Evolutionary conservation across 2,329 filamentous ascomycete genomes (phyloP), one percentile per base, ranked within the genome.

Genomic region (Colletotrichum gigasporum): DNA sequence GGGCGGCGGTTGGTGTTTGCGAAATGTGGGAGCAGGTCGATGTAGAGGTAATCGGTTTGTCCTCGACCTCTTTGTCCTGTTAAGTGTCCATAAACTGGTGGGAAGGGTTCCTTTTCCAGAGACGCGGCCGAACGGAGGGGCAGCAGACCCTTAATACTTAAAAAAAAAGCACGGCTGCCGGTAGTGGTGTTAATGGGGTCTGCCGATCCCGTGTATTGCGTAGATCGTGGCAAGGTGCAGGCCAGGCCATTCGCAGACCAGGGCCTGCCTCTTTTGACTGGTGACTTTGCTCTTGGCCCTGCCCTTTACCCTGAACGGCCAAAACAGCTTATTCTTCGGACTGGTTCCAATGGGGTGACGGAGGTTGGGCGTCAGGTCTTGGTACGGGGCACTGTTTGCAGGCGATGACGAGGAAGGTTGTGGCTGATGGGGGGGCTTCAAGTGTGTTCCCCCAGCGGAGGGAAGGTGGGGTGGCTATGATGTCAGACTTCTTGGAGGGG

Each of bases 351-450:
- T 28, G 14, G 44, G 20, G 32, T 60, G 60, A 47, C 55, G 60
- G 39, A 52, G 26, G 24, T 18, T 11, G 20, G 35, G 55, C 55
- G 47, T 53, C 61, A 47, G 41, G 39, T 47, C 61, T 60, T 64
- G 47, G 26, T 39, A 53, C n/a, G 47, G 35, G 62, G 57, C 62
- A 22, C 57, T 65, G 62, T 54, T 63, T 56, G 58, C 62, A 34
- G 54, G 20, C 42, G 63, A 63, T 63, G 63, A 65, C 59, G 59
- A 57, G 32, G 45, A 59, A 59, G 37, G 37, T 41, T 63, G 63
- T 65, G 58, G 63, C 63, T 65, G 63, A 65, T 34, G 57, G 44
- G 26, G 20, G n/a, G n/a, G n/a, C n/a, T n/a, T n/a, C n/a, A n/a
- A 32, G 24, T 32, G 39, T 22, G 30, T 20, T 26, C 22, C 20